Evolutionary conservation across 768 basidiomycete species (phyloP), one percentile per base, ranked within the genome.

Genomic region (Ramaria sp.): DNA sequence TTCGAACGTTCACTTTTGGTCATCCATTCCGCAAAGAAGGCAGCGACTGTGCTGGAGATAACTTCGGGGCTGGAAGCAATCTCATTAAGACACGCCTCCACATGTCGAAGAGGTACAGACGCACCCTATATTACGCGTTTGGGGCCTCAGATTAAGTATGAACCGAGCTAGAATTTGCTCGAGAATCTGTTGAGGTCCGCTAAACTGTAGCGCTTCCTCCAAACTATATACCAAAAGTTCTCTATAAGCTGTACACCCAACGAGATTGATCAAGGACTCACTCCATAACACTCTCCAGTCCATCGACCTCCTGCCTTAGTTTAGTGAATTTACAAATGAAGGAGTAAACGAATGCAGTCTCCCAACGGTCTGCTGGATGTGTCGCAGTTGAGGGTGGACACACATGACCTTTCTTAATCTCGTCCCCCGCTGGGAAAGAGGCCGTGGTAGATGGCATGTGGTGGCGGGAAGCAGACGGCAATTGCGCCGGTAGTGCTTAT

Each of bases 121-220:
- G 70, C 70, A 87, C 88, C 84, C 86, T 69, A 88, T 75, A 75
- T 89, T 89, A 83, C 88, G 85, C 82, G 88, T 85, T 68, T 84
- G 84, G 18, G 89, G 88, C 64, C 82, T 80, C 61, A 92, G 78
- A 68, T 88, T 90, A 61, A 83, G 73, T 61, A 92, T 77, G 66
- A 92, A 91, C 57, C 82, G 78, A 56, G 74, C 74, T 20, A 92
- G 79, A 61, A 91, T 72, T 64, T 79, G 77, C 42, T 81, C 83
- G 59, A 92, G 73, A 61, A 90, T 76, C 56, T 78, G 74, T 67
- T 88, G 82, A 54, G 83, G 79, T 68, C 81, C 59, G 54, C 32
- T 58, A 24, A 52, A 86, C 68, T 89, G 69, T 61, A 92, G 71
- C 52, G 89, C 85, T 55, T 83, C 79, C 69, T 92, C 89, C 58